Percentiles rank a stretch among this genome's conserved stretches.
Conservation (phyloP, 176 grass and related monocot species). For the Saccharum spontaneum region DNA sequence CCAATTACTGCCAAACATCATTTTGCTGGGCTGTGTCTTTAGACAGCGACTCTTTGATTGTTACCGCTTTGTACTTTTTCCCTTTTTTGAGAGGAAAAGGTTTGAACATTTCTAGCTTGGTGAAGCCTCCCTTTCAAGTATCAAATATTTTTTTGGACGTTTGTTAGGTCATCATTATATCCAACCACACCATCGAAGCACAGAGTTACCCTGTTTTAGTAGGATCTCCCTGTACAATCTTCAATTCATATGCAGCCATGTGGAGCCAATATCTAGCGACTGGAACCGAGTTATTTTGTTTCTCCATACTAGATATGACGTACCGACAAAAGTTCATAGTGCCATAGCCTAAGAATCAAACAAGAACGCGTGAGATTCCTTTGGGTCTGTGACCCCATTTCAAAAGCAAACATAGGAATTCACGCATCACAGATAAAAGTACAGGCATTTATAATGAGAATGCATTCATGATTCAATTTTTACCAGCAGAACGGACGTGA, state of each 20-base stretch:
- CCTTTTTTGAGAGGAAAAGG: conserved; percentile 27
- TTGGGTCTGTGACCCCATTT: not conserved
- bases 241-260: not conserved
- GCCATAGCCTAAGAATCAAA: not conserved
- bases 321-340: not conserved
- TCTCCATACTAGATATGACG: not conserved
- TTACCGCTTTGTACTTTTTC: conserved; percentile 23
- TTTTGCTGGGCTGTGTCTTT: conserved; percentile 6
- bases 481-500: too few relatives aligned
- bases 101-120: conserved; percentile 24
- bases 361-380: not conserved
- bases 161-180: not conserved
- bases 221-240: not conserved
- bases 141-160: not conserved
- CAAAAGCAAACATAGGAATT: not conserved
- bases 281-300: not conserved
- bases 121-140: conserved; percentile 37
- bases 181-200: not conserved
- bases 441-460: not conserved
- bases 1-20: conserved; percentile 31
- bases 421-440: not conserved
- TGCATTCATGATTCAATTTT: not conserved
- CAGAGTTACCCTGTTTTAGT: not conserved
- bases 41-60: conserved; percentile 30
- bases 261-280: not conserved